phyloP scores from a whole-genome alignment of 139 green algal species.

The Eudorina sp. region DNA sequence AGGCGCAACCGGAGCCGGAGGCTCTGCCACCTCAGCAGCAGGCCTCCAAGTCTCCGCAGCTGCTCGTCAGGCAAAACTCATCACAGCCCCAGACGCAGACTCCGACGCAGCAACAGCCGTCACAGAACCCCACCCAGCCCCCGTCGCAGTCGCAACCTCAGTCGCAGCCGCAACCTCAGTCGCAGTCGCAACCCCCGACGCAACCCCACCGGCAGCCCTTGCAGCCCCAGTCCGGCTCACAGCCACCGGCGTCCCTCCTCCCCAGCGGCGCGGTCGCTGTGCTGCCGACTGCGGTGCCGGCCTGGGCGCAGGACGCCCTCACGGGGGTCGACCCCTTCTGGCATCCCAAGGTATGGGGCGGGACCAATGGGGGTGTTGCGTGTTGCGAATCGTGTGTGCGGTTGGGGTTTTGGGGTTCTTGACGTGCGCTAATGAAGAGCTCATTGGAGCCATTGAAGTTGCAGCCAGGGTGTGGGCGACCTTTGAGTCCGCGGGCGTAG shows the following conservation, averaged over 20 bases:
- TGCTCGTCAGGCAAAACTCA: too few relatives aligned
- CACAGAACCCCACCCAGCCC: not conserved
- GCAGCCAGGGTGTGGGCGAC: not conserved
- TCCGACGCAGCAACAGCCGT: not conserved
- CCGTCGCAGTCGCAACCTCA: not conserved
- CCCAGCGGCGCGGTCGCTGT: not conserved
- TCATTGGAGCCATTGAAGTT: not conserved
- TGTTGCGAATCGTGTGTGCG: not conserved
- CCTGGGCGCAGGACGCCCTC: conserved; percentile 16
- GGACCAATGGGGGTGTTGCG: not conserved
- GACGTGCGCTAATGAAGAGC: too few relatives aligned
- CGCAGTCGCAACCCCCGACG: not conserved
- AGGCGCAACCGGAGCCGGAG: not conserved
- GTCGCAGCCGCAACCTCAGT: not conserved
- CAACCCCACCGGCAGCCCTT: not conserved
- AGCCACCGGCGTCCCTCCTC: not conserved
- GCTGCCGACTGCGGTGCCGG: not conserved
- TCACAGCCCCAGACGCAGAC: not conserved
- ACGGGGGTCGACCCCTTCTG: conserved; percentile 23
- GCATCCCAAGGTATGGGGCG: not conserved
- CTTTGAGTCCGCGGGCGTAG: not conserved
- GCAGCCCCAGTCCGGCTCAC: not conserved
- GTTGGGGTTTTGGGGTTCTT: not conserved
- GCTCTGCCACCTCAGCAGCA: not conserved
- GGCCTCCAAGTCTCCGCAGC: not conserved